A percentile compares a stretch with the other conserved stretches of the same genome.
phyloP scores from a whole-genome alignment of 768 basidiomycete genomes.

The Scleroderma bovista region DNA sequence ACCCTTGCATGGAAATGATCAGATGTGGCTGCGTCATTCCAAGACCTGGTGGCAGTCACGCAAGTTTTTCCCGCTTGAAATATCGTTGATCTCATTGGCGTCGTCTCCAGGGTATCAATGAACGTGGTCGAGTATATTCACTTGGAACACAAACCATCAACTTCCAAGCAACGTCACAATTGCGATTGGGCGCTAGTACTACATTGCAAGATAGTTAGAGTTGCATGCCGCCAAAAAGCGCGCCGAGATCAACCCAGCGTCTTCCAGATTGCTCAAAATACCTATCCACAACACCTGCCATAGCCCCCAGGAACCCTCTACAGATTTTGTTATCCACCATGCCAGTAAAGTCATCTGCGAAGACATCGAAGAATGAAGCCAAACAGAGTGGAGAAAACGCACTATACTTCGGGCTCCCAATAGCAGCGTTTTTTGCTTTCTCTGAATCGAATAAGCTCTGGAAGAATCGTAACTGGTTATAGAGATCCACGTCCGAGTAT shows the following conservation, averaged over 20 bases:
- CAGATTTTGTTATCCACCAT: conserved; percentile 44
- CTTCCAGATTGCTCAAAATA: conserved; percentile 87
- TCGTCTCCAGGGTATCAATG: too few relatives aligned
- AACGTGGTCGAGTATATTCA: too few relatives aligned
- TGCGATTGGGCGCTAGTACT: background rate
- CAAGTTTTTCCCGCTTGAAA: too few relatives aligned
- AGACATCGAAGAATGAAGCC: background rate
- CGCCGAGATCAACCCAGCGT: conserved; percentile 79
- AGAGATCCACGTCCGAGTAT: conserved; percentile 82
- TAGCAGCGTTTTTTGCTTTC: conserved; percentile 50
- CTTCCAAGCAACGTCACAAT: too few relatives aligned
- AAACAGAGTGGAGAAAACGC: conserved; percentile 4
- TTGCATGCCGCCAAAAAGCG: conserved; percentile 81
- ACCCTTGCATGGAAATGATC: conserved; percentile 6
- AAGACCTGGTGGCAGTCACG: too few relatives aligned
- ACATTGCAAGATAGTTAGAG: conserved; percentile 27
- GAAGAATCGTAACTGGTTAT: conserved; percentile 88
- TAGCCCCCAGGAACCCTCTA: conserved; percentile 38
- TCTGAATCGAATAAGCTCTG: conserved; percentile 69
- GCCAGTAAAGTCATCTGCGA: conserved; percentile 49
- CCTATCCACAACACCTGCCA: conserved; percentile 60
- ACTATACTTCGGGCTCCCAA: conserved; percentile 42
- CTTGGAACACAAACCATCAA: too few relatives aligned
- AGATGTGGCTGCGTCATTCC: conserved; percentile 1
- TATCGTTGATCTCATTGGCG: too few relatives aligned